Percentiles rank a stretch among this genome's conserved stretches.
Conservation (phyloP, 2,329 filamentous ascomycete genomes). For the Malbranchea cinnamomea region DNA sequence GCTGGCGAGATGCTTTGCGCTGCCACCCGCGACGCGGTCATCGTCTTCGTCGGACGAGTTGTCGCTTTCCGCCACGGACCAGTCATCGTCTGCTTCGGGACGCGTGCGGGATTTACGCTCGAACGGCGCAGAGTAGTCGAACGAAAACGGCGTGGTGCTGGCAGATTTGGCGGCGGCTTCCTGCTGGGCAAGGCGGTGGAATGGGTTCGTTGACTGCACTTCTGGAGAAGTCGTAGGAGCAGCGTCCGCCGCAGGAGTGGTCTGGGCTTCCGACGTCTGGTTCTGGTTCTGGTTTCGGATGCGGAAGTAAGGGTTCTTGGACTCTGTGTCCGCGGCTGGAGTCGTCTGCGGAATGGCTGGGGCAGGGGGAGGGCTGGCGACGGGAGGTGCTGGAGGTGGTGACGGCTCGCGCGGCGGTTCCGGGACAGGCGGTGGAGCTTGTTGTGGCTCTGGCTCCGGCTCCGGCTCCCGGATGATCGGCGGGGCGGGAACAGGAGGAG, state of each 20-base stretch:
- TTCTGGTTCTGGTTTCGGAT: slow-evolving; percentile 78
- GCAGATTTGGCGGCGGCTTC: slow-evolving; percentile 37
- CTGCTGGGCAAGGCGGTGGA: slow-evolving; percentile 70
- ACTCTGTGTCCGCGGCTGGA: slow-evolving; percentile 55
- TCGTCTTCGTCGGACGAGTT: slow-evolving; percentile 61
- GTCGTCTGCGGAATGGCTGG: slow-evolving; percentile 27
- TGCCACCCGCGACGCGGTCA: slow-evolving; percentile 62
- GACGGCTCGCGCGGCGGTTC: slow-evolving; percentile 2
- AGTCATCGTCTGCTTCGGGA: slow-evolving; percentile 57
- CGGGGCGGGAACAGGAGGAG: slow-evolving; percentile 15
- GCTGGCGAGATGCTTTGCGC: slow-evolving; percentile 80
- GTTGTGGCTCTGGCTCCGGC: slow-evolving; percentile 35
- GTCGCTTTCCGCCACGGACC: slow-evolving; percentile 65
- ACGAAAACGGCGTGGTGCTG: slow-evolving; percentile 14
- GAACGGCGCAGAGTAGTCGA: too few species aligned
- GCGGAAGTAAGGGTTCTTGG: slow-evolving; percentile 88
- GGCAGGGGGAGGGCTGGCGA: slow-evolving; percentile 33
- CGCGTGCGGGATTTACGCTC: slow-evolving; percentile 38
- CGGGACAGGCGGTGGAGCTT: slow-evolving; percentile 19
- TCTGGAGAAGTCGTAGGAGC: slow-evolving; percentile 25
- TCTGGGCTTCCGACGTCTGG: slow-evolving; percentile 43
- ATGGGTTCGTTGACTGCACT: slow-evolving; percentile 78
- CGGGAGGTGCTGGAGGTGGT: slow-evolving; percentile 34
- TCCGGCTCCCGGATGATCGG: slow-evolving; percentile 30
- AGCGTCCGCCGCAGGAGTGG: slow-evolving; percentile 29